A percentile compares a stretch with the other conserved stretches of the same genome.
These are phyloP conservation scores for Penicillium ochrochloron DNA, from an alignment of 495 filamentous ascomycete genomes.

Conservation along the genomic window DNA sequence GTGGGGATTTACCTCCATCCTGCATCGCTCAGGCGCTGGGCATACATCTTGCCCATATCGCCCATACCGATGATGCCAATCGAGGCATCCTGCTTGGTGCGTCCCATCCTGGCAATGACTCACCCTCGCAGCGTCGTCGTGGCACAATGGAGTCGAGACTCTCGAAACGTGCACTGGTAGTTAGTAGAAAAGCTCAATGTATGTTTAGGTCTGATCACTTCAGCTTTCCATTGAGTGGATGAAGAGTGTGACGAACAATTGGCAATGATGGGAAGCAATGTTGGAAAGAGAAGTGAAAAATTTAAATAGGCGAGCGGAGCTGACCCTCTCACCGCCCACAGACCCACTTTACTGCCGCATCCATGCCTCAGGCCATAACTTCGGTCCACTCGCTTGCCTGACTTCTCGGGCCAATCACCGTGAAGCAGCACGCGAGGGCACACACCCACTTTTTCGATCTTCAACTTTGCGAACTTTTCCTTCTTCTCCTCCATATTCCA, in stretches of 20 bases:
- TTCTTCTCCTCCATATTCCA: constrained; percentile 48
- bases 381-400: constrained; percentile 47
- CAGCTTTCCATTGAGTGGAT: constrained; percentile 8
- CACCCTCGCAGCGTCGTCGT: constrained; percentile 8
- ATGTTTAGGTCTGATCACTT: neutral
- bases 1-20: constrained; percentile 84
- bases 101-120: constrained; percentile 37
- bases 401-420: constrained; percentile 37
- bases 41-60: constrained; percentile 99
- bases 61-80: constrained; percentile 98
- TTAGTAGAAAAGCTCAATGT: constrained; percentile 15
- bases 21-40: constrained; percentile 79
- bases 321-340: constrained; percentile 34
- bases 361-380: constrained; percentile 10
- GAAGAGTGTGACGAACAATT: constrained; percentile 26
- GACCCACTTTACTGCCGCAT: constrained; percentile 38
- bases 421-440: constrained; percentile 42
- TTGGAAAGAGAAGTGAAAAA: constrained; percentile 27
- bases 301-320: constrained; percentile 42
- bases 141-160: constrained; percentile 1
- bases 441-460: constrained; percentile 47
- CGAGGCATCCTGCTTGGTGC: constrained; percentile 64
- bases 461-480: constrained; percentile 21
- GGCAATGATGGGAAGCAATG: constrained; percentile 9
- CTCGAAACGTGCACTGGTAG: neutral